Evolutionary conservation across 2,329 filamentous ascomycete species (phyloP).

Genomic region (Aspergillus oerlinghausenensis): DNA sequence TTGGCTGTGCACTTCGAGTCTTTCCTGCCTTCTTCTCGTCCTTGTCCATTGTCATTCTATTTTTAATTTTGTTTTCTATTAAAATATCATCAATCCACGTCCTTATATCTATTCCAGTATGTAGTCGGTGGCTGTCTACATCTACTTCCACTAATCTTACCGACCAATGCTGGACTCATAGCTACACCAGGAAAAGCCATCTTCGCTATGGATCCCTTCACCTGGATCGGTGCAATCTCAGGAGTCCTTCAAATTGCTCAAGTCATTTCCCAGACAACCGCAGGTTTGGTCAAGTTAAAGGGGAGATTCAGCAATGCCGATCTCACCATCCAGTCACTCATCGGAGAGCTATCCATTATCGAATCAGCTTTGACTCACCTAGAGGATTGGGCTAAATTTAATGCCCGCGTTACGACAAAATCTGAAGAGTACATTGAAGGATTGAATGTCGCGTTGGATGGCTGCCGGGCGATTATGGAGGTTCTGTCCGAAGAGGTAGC

Average conservation of each 20-base stretch:
- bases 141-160: neutral
- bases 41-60: neutral
- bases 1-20: neutral
- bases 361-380: conserved; percentile 33
- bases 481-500: conserved; percentile 31
- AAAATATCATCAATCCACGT: neutral
- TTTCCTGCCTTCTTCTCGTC: neutral
- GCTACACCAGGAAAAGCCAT: neutral
- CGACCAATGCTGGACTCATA: neutral
- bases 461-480: conserved; percentile 34
- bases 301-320: conserved; percentile 36
- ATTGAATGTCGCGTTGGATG: conserved; percentile 31
- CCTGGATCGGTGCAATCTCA: conserved; percentile 30
- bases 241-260: conserved; percentile 32
- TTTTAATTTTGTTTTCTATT: neutral
- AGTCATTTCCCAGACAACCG: conserved; percentile 29
- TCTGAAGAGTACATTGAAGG: conserved; percentile 25
- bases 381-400: conserved; percentile 30
- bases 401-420: conserved; percentile 18
- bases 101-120: neutral
- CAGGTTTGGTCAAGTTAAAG: conserved; percentile 28
- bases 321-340: conserved; percentile 34
- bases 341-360: conserved; percentile 34
- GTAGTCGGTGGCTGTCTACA: neutral
- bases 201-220: conserved; percentile 30